Conservation (phyloP, 2,329 filamentous ascomycete genomes). For the Phialophora tarda region DNA sequence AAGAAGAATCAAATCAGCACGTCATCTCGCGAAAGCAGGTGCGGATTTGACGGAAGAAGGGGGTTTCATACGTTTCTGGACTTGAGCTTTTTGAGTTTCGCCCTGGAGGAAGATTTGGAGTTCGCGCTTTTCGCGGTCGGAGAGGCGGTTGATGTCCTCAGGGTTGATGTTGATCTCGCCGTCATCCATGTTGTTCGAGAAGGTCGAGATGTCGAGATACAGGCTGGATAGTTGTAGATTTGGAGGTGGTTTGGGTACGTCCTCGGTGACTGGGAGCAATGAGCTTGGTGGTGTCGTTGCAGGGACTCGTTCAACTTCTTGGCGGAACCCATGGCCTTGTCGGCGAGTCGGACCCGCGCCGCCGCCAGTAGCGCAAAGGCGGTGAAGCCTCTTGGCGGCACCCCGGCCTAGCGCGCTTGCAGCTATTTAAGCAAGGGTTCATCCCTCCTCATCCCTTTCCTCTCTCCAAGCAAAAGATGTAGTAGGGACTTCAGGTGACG, state of each 20-base stretch:
- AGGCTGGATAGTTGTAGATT: neutral
- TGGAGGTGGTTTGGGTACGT: neutral
- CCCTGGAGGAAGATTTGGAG: slow-evolving; percentile 83
- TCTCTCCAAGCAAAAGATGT: no score
- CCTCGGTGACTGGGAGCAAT: neutral
- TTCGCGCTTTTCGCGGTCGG: slow-evolving; percentile 81
- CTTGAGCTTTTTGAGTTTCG: slow-evolving; percentile 77
- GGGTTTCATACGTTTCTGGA: slow-evolving; percentile 56
- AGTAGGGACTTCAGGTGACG: no score
- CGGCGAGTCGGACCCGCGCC: neutral
- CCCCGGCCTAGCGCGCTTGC: no score
- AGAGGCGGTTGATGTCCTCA: slow-evolving; percentile 57
- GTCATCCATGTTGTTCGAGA: slow-evolving; percentile 34
- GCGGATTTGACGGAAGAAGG: neutral
- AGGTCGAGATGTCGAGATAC: neutral
- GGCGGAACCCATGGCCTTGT: neutral
- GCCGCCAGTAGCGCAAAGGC: neutral
- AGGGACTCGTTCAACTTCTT: neutral
- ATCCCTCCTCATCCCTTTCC: no score
- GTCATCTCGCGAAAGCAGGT: no score
- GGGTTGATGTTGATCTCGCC: slow-evolving; percentile 34
- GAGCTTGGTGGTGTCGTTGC: neutral
- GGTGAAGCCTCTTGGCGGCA: no score
- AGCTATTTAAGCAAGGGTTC: no score
- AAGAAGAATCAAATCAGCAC: neutral